Evolutionary conservation across 495 filamentous ascomycete genomes (phyloP), one percentile per base, ranked within the genome.

Genomic region (Hypoxylon rickii): DNA sequence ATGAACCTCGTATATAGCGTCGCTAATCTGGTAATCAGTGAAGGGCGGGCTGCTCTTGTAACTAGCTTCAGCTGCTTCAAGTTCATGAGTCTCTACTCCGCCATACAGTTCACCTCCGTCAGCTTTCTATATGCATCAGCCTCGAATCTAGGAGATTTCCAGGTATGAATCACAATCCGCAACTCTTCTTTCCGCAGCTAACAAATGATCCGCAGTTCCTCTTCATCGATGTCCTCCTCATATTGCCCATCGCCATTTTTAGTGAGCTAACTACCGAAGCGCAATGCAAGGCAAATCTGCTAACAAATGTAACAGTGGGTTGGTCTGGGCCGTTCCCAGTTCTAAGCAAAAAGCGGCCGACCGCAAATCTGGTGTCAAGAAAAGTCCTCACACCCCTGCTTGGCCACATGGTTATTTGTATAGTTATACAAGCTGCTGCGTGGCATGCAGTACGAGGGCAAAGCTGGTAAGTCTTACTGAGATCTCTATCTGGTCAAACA

Each of bases 31-130:
- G 3, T 60, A 13, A 36, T 15, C 53, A 89, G 89, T 19, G 95
- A 99, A 77, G 95, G 95, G 3, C 86, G 95, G 53, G 93, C 93
- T 37, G 88, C 95, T 39, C 79, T 99, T 13, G 92, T 97, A 5
- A 99, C 95, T 20, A 97, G 92, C 68, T 99, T 99, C 74, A 96
- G 90, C 73, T 99, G 95, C 76, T 99, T 99, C 77, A 99, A 99
- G 72, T 99, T 92, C 70, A 99, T 99, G 95, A 96, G 90, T 64
- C 74, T 99, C 53, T 99, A 99, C 73, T 97, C 93, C 3, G 94
- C 94, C 4, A 99, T 99, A 44, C 95, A 99, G 72, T 99, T 99
- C 76, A 95, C 90, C n/a, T 88, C 91, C 1, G 95, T 99, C 68
- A 96, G 90, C 83, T 96, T 99, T 66, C 77, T 99, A 18, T 99